Conservation (phyloP, 805 yeast genomes). For the Ogataea corticis region DNA sequence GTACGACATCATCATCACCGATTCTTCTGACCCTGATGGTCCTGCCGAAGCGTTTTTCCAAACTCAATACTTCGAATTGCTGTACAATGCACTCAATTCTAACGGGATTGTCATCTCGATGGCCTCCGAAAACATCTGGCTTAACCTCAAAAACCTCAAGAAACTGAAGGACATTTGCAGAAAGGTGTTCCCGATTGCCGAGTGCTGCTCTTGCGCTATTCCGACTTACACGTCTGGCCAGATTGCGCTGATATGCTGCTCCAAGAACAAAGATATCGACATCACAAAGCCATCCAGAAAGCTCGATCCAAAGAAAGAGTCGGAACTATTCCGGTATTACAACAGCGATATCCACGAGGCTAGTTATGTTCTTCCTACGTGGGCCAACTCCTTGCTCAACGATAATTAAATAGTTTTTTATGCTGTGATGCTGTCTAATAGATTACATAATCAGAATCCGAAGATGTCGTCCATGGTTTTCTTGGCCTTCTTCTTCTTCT, state of each 20-base stretch:
- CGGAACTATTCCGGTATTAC: constrained; percentile 59
- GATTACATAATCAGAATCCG: constrained; percentile 41
- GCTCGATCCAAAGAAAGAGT: constrained; percentile 46
- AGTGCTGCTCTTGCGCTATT: constrained; percentile 76
- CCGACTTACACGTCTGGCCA: constrained; percentile 91
- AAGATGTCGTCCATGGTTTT: constrained; percentile 76
- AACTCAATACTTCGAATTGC: constrained; percentile 67
- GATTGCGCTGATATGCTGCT: constrained; percentile 73
- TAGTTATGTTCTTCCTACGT: constrained; percentile 75
- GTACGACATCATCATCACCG: constrained; percentile 86
- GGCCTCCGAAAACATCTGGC: constrained; percentile 83
- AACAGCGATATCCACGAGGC: constrained; percentile 65
- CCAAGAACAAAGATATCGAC: constrained; percentile 49
- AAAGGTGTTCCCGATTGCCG: constrained; percentile 58
- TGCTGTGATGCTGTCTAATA: neutral
- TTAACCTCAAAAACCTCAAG: constrained; percentile 55
- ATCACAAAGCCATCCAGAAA: constrained; percentile 54
- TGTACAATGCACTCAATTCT: constrained; percentile 60
- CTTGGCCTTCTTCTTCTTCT: constrained; percentile 45
- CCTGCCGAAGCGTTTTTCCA: constrained; percentile 92
- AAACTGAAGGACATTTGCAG: constrained; percentile 49
- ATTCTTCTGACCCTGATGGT: constrained; percentile 90
- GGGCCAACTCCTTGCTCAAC: constrained; percentile 51
- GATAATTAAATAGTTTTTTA: constrained; percentile 5
- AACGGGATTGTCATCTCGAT: constrained; percentile 69